Conservation (phyloP, 2,329 filamentous ascomycete species). For the Hirsutella minnesotensis region DNA sequence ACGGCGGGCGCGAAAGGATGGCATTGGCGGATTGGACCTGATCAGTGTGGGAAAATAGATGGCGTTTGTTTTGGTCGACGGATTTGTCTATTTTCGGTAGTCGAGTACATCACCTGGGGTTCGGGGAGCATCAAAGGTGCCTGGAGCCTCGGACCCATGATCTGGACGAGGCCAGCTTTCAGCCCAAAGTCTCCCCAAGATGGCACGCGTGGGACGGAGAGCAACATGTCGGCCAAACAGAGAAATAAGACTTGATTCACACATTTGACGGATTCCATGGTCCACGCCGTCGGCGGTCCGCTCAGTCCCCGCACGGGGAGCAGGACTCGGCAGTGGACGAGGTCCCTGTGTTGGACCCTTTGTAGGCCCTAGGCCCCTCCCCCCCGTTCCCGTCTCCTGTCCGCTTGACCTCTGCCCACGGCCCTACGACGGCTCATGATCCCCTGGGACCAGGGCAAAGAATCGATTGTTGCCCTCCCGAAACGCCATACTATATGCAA, state of each 20-base stretch:
- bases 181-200: neutral
- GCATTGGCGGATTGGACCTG: neutral
- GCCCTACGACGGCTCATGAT: neutral
- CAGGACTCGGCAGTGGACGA: too few species aligned
- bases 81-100: too few species aligned
- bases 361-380: too few species aligned
- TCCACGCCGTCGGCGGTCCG: conserved; percentile 1
- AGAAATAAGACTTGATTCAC: conserved; percentile 2
- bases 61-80: neutral
- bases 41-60: neutral
- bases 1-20: neutral
- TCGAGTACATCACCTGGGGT: too few species aligned
- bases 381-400: too few species aligned
- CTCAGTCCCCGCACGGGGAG: too few species aligned
- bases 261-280: neutral
- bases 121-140: too few species aligned
- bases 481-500: conserved; percentile 32
- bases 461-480: conserved; percentile 18
- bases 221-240: neutral
- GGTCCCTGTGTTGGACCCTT: too few species aligned
- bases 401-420: too few species aligned
- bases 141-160: too few species aligned
- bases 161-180: too few species aligned
- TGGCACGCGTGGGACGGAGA: neutral
- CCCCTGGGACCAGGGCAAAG: conserved; percentile 4